These are phyloP conservation scores for Aspergillus awamori DNA, from an alignment of 2,329 filamentous ascomycete species.

Conservation along the genomic window DNA sequence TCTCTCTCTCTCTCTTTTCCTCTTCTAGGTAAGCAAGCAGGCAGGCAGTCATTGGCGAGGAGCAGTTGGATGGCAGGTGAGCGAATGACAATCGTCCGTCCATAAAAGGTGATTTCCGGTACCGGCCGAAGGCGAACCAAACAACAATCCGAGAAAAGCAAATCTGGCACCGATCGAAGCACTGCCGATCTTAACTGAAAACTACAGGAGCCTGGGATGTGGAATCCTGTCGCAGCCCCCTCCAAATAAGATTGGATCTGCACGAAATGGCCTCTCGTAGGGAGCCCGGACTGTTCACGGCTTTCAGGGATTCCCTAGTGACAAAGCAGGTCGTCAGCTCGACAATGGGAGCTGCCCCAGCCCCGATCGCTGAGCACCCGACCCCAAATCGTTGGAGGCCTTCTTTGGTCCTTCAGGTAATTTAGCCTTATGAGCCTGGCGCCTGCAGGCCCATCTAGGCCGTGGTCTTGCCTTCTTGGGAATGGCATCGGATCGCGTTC, in stretches of 20 bases:
- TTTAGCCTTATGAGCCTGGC: conserved; percentile 5
- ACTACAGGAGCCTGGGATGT: conserved; percentile 5
- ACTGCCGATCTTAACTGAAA: conserved; percentile 6
- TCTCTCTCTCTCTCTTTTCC: too few relatives aligned
- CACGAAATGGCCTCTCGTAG: neutral
- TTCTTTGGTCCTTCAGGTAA: conserved; percentile 10
- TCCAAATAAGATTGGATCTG: conserved; percentile 7
- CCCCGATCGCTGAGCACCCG: neutral
- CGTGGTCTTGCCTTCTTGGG: neutral
- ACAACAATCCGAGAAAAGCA: conserved; percentile 8
- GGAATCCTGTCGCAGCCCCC: neutral
- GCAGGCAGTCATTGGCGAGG: too few relatives aligned
- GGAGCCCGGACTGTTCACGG: neutral
- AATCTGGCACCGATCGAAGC: conserved; percentile 11
- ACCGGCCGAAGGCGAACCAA: conserved; percentile 6
- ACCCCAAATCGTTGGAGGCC: neutral
- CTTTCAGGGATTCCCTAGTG: neutral
- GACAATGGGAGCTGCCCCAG: neutral
- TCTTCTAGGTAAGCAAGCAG: too few relatives aligned
- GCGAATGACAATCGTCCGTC: neutral
- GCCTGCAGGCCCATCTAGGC: neutral
- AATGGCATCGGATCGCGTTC: neutral
- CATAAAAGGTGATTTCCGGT: neutral
- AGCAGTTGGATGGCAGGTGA: neutral
- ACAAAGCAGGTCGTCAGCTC: neutral